Conservation (phyloP, 2,329 filamentous ascomycete species). For the Hymenoscyphus linearis region DNA sequence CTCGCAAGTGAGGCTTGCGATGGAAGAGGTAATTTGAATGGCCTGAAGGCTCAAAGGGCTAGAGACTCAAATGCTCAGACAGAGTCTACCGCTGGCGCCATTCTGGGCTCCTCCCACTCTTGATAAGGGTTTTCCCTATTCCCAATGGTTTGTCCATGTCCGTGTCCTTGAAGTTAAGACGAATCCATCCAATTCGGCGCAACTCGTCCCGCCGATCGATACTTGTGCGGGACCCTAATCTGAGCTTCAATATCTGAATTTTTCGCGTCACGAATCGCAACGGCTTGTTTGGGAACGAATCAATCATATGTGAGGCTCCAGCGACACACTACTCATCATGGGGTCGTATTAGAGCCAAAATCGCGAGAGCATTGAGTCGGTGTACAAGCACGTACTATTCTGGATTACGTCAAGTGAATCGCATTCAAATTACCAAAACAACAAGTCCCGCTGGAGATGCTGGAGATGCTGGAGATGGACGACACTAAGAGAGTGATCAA, state of each 20-base stretch:
- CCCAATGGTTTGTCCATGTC: background rate
- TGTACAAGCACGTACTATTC: background rate
- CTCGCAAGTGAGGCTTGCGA: background rate
- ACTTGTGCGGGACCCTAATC: background rate
- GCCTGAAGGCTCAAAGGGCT: too few species aligned
- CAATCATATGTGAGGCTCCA: background rate
- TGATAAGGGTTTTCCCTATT: background rate
- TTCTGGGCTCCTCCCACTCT: background rate
- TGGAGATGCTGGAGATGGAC: background rate
- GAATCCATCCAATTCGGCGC: background rate
- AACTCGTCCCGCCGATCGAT: background rate
- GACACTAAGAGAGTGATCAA: background rate
- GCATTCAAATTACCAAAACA: background rate
- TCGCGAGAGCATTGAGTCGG: background rate
- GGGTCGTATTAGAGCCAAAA: background rate
- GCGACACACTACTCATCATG: background rate
- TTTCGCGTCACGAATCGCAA: background rate
- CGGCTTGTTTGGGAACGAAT: background rate
- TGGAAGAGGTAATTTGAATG: background rate
- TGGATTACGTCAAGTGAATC: background rate
- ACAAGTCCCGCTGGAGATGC: background rate
- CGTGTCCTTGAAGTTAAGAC: background rate
- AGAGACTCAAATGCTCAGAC: too few species aligned
- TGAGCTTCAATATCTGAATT: background rate
- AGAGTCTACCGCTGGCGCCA: too few species aligned